A percentile compares a stretch with the other conserved stretches of the same genome.
Evolutionary conservation across 164 flowering plant genomes (phyloP).

Genomic region (Saururus chinensis): DNA sequence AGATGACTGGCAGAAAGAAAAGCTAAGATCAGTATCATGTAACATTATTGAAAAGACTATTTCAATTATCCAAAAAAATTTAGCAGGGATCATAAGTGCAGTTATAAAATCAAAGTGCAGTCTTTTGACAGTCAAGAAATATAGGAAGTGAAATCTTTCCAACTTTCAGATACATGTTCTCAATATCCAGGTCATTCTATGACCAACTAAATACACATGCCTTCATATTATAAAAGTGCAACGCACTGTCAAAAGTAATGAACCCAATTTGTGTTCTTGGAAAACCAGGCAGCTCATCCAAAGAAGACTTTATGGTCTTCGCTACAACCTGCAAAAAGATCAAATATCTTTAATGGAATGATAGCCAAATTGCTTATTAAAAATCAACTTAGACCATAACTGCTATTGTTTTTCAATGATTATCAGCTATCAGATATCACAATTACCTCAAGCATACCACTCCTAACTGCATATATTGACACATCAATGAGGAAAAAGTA

Average conservation of each 20-base stretch:
- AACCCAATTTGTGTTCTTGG: constrained; percentile 97
- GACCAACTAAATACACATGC: constrained; percentile 30
- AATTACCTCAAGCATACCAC: constrained; percentile 96
- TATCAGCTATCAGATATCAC: neutral
- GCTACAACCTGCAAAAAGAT: constrained; percentile 58
- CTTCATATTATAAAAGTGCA: constrained; percentile 96
- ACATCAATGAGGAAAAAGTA: constrained; percentile 97
- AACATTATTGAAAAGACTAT: neutral
- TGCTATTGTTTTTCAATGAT: neutral
- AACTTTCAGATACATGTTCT: too few relatives aligned
- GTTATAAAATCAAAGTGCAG: too few relatives aligned
- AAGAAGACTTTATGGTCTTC: constrained; percentile 73
- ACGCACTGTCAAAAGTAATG: constrained; percentile 89
- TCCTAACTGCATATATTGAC: constrained; percentile 74
- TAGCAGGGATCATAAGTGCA: neutral
- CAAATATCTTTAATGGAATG: neutral
- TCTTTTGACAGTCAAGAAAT: too few relatives aligned
- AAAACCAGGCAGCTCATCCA: constrained; percentile 82
- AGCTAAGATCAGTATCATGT: constrained; percentile 12
- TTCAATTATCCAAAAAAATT: neutral
- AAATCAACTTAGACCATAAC: neutral
- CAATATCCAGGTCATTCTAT: neutral
- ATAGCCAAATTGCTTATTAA: neutral
- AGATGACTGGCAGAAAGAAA: constrained; percentile 58
- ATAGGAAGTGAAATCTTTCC: neutral